Evolutionary conservation across 352 stramenopile genomes (phyloP).

Genomic region (Globisporangium nunn): DNA sequence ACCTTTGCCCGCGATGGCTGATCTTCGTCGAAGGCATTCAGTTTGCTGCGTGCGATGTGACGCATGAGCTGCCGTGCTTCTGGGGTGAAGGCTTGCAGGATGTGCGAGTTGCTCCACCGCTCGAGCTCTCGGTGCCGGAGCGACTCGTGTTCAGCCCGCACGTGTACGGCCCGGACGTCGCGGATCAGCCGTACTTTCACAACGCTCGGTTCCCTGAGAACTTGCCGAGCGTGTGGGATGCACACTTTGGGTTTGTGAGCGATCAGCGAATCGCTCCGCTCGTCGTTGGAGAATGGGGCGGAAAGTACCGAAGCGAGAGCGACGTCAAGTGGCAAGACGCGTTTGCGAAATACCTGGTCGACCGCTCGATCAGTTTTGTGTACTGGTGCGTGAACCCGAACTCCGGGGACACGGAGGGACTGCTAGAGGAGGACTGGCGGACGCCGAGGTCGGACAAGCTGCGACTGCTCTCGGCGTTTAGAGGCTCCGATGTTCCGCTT

Average conservation of each 20-base stretch:
- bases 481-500: conserved; percentile 24
- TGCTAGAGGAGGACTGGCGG: conserved; percentile 49
- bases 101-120: conserved; percentile 6
- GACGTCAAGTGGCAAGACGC: conserved; percentile 43
- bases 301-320: conserved; percentile 21
- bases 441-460: conserved; percentile 39
- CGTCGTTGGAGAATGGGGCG: conserved; percentile 61
- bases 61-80: conserved; percentile 28
- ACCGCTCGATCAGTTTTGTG: conserved; percentile 26
- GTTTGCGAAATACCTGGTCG: conserved; percentile 34
- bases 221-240: conserved; percentile 47
- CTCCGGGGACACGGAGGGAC: conserved; percentile 45
- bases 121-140: conserved; percentile 27
- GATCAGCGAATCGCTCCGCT: conserved; percentile 21
- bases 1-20: conserved; percentile 30
- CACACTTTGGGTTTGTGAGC: conserved; percentile 45
- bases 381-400: conserved; percentile 73
- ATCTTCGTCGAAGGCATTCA: conserved; percentile 54
- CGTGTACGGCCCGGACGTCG: conserved; percentile 37
- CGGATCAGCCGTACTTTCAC: conserved; percentile 38
- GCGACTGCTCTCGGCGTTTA: conserved; percentile 31
- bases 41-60: conserved; percentile 19
- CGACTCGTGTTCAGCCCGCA: conserved; percentile 48
- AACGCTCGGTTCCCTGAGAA: conserved; percentile 30
- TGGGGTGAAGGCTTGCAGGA: conserved; percentile 48